These are phyloP conservation scores for Dendrocalamus latiflorus DNA, from an alignment of 202 grass and related monocot species.

Conservation along the genomic window DNA sequence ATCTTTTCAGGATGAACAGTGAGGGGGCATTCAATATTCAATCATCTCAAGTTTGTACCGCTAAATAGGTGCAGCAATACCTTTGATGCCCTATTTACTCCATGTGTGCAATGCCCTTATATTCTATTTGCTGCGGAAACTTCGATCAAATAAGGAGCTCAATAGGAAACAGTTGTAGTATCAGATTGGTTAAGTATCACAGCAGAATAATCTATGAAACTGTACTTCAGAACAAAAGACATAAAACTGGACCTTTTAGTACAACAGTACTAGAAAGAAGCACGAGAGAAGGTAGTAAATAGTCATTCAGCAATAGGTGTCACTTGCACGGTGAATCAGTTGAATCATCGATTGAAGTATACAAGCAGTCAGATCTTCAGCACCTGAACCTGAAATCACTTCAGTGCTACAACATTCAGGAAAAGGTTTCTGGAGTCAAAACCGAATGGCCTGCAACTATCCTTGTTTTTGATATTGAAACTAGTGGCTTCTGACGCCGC, in stretches of 20 bases:
- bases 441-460: too few relatives aligned
- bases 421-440: conserved; percentile 53
- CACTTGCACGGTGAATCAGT: conserved; percentile 50
- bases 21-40: conserved; percentile 10
- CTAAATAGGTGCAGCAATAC: conserved; percentile 11
- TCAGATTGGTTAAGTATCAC: conserved; percentile 41
- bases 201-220: conserved; percentile 36
- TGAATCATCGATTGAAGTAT: conserved; percentile 46
- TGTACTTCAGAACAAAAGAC: conserved; percentile 35
- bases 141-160: conserved; percentile 61
- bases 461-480: too few relatives aligned
- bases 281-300: conserved; percentile 32
- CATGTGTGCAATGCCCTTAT: conserved; percentile 60
- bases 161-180: conserved; percentile 38
- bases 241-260: conserved; percentile 44
- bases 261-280: conserved; percentile 45
- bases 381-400: conserved; percentile 74
- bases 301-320: conserved; percentile 44
- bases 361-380: conserved; percentile 53
- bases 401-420: conserved; percentile 43
- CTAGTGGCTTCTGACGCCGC: too few relatives aligned
- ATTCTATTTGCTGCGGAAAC: conserved; percentile 61
- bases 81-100: conserved; percentile 37
- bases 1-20: conserved; percentile 35
- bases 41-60: conserved; percentile 22